Conservation (phyloP, 2,329 filamentous ascomycete genomes). For the Cercospora citrullina region DNA sequence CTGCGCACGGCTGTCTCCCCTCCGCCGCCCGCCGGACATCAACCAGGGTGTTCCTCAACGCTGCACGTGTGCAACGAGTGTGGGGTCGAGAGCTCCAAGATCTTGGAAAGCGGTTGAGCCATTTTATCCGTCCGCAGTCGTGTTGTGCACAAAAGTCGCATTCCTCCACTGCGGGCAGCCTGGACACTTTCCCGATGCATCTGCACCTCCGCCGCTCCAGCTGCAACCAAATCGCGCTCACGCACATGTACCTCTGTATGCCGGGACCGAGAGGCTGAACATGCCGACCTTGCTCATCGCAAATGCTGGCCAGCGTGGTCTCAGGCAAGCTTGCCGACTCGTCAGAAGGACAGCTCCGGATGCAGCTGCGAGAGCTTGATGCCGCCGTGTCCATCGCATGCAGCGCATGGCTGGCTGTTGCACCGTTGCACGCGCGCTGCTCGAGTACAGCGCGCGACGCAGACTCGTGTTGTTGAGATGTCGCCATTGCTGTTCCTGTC, state of each 20-base stretch:
- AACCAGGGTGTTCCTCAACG: neutral
- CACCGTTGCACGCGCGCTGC: neutral
- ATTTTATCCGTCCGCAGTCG: neutral
- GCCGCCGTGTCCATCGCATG: neutral
- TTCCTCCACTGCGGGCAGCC: neutral
- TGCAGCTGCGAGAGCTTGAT: neutral
- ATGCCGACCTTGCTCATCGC: neutral
- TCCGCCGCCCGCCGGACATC: neutral
- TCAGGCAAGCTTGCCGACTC: neutral
- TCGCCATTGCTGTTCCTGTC: neutral
- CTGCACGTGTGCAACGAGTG: neutral
- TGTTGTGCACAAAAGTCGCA: neutral
- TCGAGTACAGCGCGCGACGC: neutral
- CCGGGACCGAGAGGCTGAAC: neutral
- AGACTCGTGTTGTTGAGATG: neutral
- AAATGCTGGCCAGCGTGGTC: neutral
- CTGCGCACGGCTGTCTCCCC: constrained; percentile 1
- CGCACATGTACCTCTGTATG: neutral
- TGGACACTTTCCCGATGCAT: neutral
- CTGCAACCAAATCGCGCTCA: neutral
- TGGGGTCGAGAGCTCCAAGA: neutral
- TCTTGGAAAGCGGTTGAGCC: neutral
- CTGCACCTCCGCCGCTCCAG: neutral
- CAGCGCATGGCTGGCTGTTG: neutral
- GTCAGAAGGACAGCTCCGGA: neutral